Percentiles rank a stretch among this genome's conserved stretches.
Evolutionary conservation across 306 rosid species (phyloP).

Genomic region (Cicer pinnatifidum): DNA sequence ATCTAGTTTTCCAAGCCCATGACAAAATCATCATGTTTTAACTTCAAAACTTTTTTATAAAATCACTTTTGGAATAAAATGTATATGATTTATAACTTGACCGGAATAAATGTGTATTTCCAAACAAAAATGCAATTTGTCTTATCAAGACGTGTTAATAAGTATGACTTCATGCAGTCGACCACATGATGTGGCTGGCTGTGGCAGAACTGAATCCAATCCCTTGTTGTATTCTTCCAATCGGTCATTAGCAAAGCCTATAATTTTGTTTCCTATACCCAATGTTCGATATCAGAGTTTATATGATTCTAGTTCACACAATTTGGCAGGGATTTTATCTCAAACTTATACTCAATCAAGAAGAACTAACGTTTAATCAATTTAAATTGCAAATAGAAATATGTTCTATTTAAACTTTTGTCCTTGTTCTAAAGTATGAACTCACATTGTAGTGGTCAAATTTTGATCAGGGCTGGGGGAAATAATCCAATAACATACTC

Average conservation of each 20-base stretch:
- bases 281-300: background rate
- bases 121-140: background rate
- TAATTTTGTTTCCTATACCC: background rate
- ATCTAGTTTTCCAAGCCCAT: background rate
- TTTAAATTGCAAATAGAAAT: background rate
- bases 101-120: too few species aligned
- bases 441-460: background rate
- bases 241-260: background rate
- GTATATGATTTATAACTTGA: too few species aligned
- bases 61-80: too few species aligned
- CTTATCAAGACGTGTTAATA: too few species aligned
- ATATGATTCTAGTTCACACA: background rate
- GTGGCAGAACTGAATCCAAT: too few species aligned
- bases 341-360: background rate
- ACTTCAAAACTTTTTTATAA: too few species aligned
- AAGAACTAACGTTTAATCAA: background rate
- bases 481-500: background rate
- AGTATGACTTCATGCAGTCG: too few species aligned
- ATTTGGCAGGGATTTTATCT: background rate
- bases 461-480: background rate
- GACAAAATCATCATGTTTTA: background rate
- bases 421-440: slow-evolving; percentile 10
- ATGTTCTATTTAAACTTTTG: background rate
- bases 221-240: too few species aligned
- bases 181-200: too few species aligned